Evolutionary conservation across 2,329 filamentous ascomycete genomes (phyloP), one percentile per base, ranked within the genome.

Genomic region (Drechslera avenae): DNA sequence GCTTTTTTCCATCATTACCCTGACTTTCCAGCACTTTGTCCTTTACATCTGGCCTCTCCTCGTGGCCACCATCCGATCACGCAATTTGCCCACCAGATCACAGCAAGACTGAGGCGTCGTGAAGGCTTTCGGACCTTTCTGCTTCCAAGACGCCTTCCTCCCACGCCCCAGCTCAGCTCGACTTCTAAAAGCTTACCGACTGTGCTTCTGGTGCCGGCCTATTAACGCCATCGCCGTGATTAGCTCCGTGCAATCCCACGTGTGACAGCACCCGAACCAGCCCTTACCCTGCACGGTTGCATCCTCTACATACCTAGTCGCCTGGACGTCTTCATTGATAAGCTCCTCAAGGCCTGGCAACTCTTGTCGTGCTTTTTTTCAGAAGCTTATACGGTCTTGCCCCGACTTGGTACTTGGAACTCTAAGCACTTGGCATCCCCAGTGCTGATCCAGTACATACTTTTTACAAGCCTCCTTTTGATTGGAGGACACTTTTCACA

Each of bases 351-450:
- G 51, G 35, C 62, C 64, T 46, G 64, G 63, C 57, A 56, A 48
- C 8, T 39, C 52, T 57, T 67, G 55, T 57, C 52, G 26, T 31
- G 56, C 50, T 52, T 66, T 56, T 52, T 66, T 56, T 52, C 56
- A 23, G 32, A 61, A 60, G 63, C 65, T 69, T 68, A 54, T 59
- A 39, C 39, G 52, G 47, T 54, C 66, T 64, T 68, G 57, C 66
- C 12, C 56, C 33, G 40, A 36, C 19, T 34, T 43, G 18, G 44
- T 40, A 39, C 35, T 31, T 37, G 37, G 39, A 50, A 44, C 50
- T 39, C 32, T n/a, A 48, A 45, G 55, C 58, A 60, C 60, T 46
- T 54, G 46, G 49, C 45, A 39, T 34, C 19, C 17, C 52, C 50
- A 43, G 52, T 51, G 51, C 48, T 54, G 39, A 41, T 28, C 39